Evolutionary conservation across 2,329 filamentous ascomycete genomes (phyloP).

Genomic region (Mariannaea sp.): DNA sequence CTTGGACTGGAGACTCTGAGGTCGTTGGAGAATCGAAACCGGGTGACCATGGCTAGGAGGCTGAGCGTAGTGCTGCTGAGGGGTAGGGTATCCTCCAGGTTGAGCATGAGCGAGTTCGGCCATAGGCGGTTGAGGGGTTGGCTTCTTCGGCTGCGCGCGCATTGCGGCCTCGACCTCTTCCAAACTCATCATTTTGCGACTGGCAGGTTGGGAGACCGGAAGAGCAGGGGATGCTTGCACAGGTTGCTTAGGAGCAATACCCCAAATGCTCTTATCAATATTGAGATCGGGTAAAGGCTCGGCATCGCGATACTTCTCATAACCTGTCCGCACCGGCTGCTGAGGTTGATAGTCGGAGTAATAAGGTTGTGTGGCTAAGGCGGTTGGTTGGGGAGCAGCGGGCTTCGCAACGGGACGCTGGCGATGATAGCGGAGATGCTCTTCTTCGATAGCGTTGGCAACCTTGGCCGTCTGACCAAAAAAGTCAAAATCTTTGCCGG

Average conservation of each 20-base stretch:
- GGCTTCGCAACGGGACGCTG: constrained; percentile 64
- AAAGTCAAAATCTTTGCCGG: constrained; percentile 97
- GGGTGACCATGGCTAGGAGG: constrained; percentile 51
- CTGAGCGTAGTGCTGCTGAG: constrained; percentile 42
- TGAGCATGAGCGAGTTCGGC: constrained; percentile 40
- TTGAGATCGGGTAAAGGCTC: constrained; percentile 88
- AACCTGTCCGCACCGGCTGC: constrained; percentile 71
- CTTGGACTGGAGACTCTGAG: constrained; percentile 50
- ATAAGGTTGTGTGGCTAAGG: constrained; percentile 44
- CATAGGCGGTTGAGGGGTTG: constrained; percentile 42
- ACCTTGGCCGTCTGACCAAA: constrained; percentile 91
- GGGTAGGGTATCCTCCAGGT: constrained; percentile 31
- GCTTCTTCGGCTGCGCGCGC: constrained; percentile 68
- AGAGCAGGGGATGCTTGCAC: constrained; percentile 40
- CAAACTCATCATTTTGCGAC: constrained; percentile 87
- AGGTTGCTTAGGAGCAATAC: constrained; percentile 64
- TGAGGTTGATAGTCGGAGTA: constrained; percentile 31
- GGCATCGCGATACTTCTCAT: constrained; percentile 87
- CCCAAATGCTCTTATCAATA: constrained; percentile 93
- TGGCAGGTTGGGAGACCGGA: constrained; percentile 34
- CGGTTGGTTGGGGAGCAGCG: constrained; percentile 40
- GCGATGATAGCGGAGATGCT: constrained; percentile 82
- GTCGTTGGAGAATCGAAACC: constrained; percentile 61
- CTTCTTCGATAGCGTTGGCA: constrained; percentile 83
- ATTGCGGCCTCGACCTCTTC: constrained; percentile 97